Conservation (phyloP, 2,329 filamentous ascomycete genomes). For the Exutisphaerella laricina region DNA sequence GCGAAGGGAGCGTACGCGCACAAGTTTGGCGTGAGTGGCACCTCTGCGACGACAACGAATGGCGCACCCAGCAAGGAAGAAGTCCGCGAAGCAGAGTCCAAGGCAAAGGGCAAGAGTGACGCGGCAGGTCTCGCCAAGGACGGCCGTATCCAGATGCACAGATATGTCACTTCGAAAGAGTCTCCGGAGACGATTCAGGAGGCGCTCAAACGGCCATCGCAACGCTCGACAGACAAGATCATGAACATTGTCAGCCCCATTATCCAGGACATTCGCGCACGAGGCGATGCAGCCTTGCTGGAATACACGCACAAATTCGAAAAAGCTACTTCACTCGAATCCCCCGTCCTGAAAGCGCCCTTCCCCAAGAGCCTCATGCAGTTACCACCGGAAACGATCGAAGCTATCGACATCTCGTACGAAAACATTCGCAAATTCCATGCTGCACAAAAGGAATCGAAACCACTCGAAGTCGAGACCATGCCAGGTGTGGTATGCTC, state of each 20-base stretch:
- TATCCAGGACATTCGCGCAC: conserved; percentile 74
- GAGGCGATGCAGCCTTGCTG: conserved; percentile 82
- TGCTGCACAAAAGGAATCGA: conserved; percentile 78
- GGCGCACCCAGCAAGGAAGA: conserved; percentile 33
- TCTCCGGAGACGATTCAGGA: conserved; percentile 61
- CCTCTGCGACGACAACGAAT: conserved; percentile 15
- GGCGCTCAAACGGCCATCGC: conserved; percentile 79
- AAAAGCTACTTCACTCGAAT: conserved; percentile 84
- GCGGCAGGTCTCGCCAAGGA: conserved; percentile 42
- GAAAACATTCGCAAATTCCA: conserved; percentile 96
- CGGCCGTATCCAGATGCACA: conserved; percentile 73
- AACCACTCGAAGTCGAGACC: conserved; percentile 80
- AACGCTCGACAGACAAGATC: conserved; percentile 90
- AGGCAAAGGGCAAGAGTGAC: conserved; percentile 50
- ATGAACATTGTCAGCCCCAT: conserved; percentile 88
- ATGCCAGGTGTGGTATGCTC: conserved; percentile 97
- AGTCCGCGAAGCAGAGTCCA: conserved; percentile 48
- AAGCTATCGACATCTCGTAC: conserved; percentile 89
- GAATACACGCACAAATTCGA: conserved; percentile 98
- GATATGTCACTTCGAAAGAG: conserved; percentile 64
- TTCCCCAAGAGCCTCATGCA: conserved; percentile 84
- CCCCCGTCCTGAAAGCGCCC: conserved; percentile 82
- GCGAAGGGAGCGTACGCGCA: conserved; percentile 90
- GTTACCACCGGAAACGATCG: conserved; percentile 72
- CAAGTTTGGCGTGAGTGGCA: conserved; percentile 61